Evolutionary conservation across 192 early-diverging fungal genomes (phyloP).

Genomic region (Coemansia sp.): DNA sequence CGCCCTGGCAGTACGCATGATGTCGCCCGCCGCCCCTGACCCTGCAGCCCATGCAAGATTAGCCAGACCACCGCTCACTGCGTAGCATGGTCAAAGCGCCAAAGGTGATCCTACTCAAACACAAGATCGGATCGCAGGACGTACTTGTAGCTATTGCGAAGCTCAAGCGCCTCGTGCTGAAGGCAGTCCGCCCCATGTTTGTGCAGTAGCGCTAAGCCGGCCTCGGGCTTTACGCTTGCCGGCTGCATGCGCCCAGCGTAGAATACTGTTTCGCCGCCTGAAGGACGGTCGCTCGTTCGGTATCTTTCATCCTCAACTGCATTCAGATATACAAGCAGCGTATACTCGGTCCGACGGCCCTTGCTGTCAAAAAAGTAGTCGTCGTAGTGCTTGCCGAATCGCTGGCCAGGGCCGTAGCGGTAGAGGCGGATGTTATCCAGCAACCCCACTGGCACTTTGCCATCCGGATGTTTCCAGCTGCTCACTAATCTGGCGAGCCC

Average conservation of each 20-base stretch:
- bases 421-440: constrained; percentile 65
- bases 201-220: constrained; percentile 61
- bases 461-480: constrained; percentile 41
- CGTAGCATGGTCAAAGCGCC: background rate
- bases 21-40: background rate
- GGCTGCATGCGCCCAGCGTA: constrained; percentile 58
- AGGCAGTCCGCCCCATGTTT: constrained; percentile 66
- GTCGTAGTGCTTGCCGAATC: constrained; percentile 66
- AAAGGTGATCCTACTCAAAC: constrained; percentile 25
- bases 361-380: constrained; percentile 57
- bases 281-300: constrained; percentile 16
- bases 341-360: constrained; percentile 61
- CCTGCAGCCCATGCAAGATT: background rate
- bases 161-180: constrained; percentile 61
- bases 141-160: constrained; percentile 61
- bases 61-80: background rate
- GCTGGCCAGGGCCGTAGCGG: constrained; percentile 62
- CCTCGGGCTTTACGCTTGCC: constrained; percentile 59
- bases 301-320: constrained; percentile 42
- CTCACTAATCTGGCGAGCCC: constrained; percentile 39
- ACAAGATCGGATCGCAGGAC: constrained; percentile 64
- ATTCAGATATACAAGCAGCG: constrained; percentile 63
- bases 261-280: constrained; percentile 54
- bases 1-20: background rate
- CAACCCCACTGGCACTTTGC: constrained; percentile 53